Evolutionary conservation across 1,284 basidiomycete genomes (phyloP).

Genomic region (Bondarzewia mesenterica): DNA sequence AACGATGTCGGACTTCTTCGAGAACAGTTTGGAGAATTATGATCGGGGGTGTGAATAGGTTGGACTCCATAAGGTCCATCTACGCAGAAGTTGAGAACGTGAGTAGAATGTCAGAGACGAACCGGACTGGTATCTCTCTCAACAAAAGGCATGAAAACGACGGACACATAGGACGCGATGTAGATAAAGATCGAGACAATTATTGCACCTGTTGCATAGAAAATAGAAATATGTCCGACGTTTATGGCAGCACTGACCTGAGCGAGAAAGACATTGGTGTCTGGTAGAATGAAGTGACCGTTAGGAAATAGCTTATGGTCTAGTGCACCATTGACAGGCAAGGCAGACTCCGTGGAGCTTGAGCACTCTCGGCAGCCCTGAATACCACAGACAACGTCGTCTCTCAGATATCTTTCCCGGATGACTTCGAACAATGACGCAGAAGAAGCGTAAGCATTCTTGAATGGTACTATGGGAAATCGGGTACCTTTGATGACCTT

Average conservation of each 20-base stretch:
- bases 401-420: conserved; percentile 90
- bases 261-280: conserved; percentile 93
- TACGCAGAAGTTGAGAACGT: conserved; percentile 22
- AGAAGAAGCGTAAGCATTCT: background rate
- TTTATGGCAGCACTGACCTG: conserved; percentile 75
- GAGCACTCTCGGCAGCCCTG: conserved; percentile 60
- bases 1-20: conserved; percentile 93
- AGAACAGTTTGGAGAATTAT: conserved; percentile 93
- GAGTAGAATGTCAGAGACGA: background rate
- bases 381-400: conserved; percentile 91
- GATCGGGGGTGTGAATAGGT: conserved; percentile 68
- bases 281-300: conserved; percentile 84
- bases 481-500: conserved; percentile 84
- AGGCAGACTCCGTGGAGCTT: conserved; percentile 22
- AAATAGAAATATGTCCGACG: too few species aligned
- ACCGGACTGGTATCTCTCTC: background rate
- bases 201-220: too few species aligned
- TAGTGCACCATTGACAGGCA: conserved; percentile 36
- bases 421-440: conserved; percentile 51
- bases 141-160: background rate
- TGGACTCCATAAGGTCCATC: conserved; percentile 89
- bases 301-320: conserved; percentile 45
- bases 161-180: background rate
- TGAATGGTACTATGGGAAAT: background rate
- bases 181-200: too few species aligned